Base-by-base conservation (phyloP, 1,284 basidiomycete genomes). In the Melampsora americana region DNA sequence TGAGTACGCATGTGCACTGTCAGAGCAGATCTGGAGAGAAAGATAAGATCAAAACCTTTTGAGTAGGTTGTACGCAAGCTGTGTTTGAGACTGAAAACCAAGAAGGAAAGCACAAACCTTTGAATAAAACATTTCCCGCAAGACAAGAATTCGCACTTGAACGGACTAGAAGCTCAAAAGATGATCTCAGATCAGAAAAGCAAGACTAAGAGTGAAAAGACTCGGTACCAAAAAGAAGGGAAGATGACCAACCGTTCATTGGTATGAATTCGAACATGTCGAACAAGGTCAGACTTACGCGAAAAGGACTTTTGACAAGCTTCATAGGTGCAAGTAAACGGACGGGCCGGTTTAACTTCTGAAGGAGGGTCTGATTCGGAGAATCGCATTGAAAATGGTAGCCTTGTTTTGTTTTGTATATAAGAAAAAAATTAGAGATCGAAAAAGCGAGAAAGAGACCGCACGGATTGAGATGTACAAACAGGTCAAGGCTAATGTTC, bases 301-400 rank as follows among this genome's bases (percentile, higher is more conserved):
- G 84, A 83, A 77, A 86, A 86, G 9, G 84, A 81, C 79, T 86
- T 86, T 78, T 83, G 80, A 78, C 85, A 86, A 18, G 79, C 77
- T 0, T 78, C 77, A 32, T 81, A 82, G 56, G 81, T 81, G 79
- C 85, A 85, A 50, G 82, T 80, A 77, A 82, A 84, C 20, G 83
- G 83, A 65, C 83, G 79, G 32, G 78, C 74, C 4, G 16, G 11
- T 35, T 62, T 62, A 35, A 20, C 26, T 62, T 62, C 26, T 35
- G 7, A 20, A 62, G 32, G 60, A 4, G 60, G 11, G 32, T 30
- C 60, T 18, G 32, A 4, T 62, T 62, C 60, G 53, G 53, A 23
- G 5, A 28, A 28, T 56, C 26, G 53, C 53, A 56, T 56, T n/a
- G 26, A 23, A 28, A 53, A 23, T 6, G 53, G 39, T 42, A 42